A percentile compares a stretch with the other conserved stretches of the same genome.
Evolutionary conservation across 495 filamentous ascomycete species (phyloP).

Genomic region (Aspergillus nidulans): DNA sequence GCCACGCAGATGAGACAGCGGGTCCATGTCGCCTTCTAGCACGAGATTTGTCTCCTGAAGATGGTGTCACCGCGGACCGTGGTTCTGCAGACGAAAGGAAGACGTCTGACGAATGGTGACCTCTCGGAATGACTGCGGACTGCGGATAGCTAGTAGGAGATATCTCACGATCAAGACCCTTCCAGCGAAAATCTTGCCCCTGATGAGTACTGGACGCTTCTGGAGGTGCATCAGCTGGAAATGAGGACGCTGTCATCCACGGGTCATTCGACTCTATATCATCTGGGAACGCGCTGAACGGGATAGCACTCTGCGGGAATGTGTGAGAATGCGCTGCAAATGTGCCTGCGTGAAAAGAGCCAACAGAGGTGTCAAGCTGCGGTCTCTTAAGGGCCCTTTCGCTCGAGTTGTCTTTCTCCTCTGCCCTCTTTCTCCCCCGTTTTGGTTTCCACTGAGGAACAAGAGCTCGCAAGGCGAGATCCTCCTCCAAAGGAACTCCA

Average conservation of each 20-base stretch:
- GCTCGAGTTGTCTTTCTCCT: conserved; percentile 62
- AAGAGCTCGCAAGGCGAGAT: conserved; percentile 83
- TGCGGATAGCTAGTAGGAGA: conserved; percentile 69
- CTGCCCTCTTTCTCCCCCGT: conserved; percentile 77
- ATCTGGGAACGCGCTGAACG: conserved; percentile 57
- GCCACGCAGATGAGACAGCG: conserved; percentile 93
- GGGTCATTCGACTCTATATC: conserved; percentile 47
- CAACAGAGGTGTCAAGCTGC: conserved; percentile 62
- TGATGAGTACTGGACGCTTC: conserved; percentile 25
- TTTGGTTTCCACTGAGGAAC: conserved; percentile 88
- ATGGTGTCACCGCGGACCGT: conserved; percentile 65
- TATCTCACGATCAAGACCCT: conserved; percentile 45
- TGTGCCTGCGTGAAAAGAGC: conserved; percentile 50
- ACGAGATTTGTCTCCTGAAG: conserved; percentile 48
- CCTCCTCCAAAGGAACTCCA: conserved; percentile 85
- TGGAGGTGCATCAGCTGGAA: conserved; percentile 20
- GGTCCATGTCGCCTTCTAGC: conserved; percentile 78
- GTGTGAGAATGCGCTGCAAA: conserved; percentile 46
- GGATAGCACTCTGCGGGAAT: conserved; percentile 57
- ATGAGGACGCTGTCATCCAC: conserved; percentile 49
- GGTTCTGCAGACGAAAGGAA: conserved; percentile 52
- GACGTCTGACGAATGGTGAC: conserved; percentile 45
- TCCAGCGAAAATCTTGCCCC: conserved; percentile 44
- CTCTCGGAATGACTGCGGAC: conserved; percentile 70
- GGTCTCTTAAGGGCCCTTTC: conserved; percentile 58